Evolutionary conservation across 345 rosid genomes (phyloP).

Genomic region (Eucalyptus cloeziana): DNA sequence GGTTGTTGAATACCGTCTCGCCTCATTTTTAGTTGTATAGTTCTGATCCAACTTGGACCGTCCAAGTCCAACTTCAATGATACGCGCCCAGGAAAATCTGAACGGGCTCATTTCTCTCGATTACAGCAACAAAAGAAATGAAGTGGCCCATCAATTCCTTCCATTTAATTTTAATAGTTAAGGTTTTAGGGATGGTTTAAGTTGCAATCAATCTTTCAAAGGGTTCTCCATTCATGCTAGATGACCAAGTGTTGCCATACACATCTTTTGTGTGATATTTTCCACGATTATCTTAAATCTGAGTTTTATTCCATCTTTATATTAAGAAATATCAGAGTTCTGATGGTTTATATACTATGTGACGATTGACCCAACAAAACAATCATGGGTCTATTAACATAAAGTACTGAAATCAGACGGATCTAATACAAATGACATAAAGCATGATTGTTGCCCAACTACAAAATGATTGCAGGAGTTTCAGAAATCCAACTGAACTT

Average conservation of each 20-base stretch:
- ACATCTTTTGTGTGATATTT: background rate
- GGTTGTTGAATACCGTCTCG: too few species aligned
- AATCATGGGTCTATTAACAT: background rate
- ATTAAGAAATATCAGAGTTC: background rate
- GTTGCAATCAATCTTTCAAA: background rate
- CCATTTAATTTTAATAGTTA: background rate
- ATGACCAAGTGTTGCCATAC: background rate
- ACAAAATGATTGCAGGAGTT: background rate
- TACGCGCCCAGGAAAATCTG: too few species aligned
- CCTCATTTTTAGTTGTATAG: too few species aligned
- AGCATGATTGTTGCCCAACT: rapidly evolving
- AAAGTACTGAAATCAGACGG: background rate
- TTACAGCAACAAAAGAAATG: background rate
- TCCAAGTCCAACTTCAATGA: too few species aligned
- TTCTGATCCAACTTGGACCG: too few species aligned
- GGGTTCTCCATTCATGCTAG: background rate
- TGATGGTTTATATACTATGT: background rate
- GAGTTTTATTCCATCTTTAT: background rate
- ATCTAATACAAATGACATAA: background rate
- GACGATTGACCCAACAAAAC: background rate
- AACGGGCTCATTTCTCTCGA: too few species aligned
- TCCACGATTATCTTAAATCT: background rate
- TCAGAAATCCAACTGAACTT: background rate
- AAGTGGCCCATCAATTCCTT: background rate
- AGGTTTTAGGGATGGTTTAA: background rate